Evolutionary conservation across 1,284 basidiomycete species (phyloP).

Genomic region (Cystobasidium pallidum): DNA sequence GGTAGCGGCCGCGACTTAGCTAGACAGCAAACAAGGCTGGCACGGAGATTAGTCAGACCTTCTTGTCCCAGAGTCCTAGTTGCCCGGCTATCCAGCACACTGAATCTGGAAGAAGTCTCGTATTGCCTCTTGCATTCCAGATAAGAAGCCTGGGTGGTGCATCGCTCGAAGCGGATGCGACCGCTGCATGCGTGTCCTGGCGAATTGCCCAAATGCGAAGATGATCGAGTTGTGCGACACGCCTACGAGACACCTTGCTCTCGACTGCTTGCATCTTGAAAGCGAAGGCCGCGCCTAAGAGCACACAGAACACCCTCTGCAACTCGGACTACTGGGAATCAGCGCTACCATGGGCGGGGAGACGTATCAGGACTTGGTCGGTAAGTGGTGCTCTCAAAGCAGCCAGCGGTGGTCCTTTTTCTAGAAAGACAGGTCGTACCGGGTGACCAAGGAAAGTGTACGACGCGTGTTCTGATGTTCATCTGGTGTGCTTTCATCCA

Average conservation of each 20-base stretch:
- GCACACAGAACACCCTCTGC: background rate
- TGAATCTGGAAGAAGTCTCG: no score
- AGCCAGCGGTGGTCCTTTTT: background rate
- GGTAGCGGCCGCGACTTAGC: background rate
- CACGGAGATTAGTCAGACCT: no score
- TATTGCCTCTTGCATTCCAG: no score
- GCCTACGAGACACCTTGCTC: conserved; percentile 3
- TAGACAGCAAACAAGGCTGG: background rate
- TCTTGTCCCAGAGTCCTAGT: no score
- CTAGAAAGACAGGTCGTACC: conserved; percentile 1
- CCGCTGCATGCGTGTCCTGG: background rate
- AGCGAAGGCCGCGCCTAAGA: background rate
- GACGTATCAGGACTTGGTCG: conserved; percentile 42
- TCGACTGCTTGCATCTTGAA: background rate
- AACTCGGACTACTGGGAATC: no score
- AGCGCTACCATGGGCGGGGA: conserved; percentile 28
- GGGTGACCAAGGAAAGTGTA: background rate
- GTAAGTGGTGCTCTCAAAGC: conserved; percentile 5
- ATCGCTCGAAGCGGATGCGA: no score
- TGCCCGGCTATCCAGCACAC: no score
- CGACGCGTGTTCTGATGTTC: background rate
- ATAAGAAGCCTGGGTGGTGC: no score
- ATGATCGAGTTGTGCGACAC: background rate
- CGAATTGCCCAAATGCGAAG: background rate
- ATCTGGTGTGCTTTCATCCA: background rate